A percentile compares a stretch with the other conserved stretches of the same genome.
Evolutionary conservation across 2,329 filamentous ascomycete genomes (phyloP).

Genomic region (Curvularia hawaiiensis): DNA sequence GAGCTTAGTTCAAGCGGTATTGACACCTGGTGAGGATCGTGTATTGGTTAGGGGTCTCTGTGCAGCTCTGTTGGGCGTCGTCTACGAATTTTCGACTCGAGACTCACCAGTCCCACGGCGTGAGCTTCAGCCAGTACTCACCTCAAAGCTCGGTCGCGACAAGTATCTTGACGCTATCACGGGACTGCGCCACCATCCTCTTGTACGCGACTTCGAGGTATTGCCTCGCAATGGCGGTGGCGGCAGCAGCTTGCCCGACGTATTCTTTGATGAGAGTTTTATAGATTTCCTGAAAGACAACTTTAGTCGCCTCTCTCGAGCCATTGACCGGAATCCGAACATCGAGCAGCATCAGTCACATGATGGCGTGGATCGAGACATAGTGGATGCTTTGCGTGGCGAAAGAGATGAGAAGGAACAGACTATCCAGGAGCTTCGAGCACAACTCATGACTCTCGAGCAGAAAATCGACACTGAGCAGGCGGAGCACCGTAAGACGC

Average conservation of each 20-base stretch:
- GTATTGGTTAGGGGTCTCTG: conserved; percentile 80
- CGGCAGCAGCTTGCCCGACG: conserved; percentile 68
- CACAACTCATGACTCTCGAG: conserved; percentile 59
- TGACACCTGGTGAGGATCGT: conserved; percentile 58
- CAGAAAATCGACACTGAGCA: conserved; percentile 72
- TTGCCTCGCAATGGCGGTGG: conserved; percentile 65
- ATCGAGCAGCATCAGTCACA: conserved; percentile 85
- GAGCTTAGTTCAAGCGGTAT: conserved; percentile 76
- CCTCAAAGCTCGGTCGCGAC: conserved; percentile 79
- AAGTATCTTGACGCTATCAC: conserved; percentile 83
- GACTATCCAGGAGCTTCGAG: conserved; percentile 62
- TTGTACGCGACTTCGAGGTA: conserved; percentile 89
- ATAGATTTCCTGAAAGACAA: conserved; percentile 97
- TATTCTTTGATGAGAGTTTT: conserved; percentile 85
- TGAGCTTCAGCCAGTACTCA: conserved; percentile 79
- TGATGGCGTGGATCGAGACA: conserved; percentile 89
- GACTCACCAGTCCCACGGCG: conserved; percentile 88
- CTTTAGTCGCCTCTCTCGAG: conserved; percentile 81
- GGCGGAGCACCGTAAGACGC: conserved; percentile 70
- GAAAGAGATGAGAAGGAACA: conserved; percentile 77
- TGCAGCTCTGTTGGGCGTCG: conserved; percentile 80
- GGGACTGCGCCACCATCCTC: conserved; percentile 75
- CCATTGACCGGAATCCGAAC: conserved; percentile 88
- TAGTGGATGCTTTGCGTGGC: conserved; percentile 82
- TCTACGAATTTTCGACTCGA: conserved; percentile 97